Evolutionary conservation across 2,329 filamentous ascomycete species (phyloP).

Genomic region (Penicillium occitanis): DNA sequence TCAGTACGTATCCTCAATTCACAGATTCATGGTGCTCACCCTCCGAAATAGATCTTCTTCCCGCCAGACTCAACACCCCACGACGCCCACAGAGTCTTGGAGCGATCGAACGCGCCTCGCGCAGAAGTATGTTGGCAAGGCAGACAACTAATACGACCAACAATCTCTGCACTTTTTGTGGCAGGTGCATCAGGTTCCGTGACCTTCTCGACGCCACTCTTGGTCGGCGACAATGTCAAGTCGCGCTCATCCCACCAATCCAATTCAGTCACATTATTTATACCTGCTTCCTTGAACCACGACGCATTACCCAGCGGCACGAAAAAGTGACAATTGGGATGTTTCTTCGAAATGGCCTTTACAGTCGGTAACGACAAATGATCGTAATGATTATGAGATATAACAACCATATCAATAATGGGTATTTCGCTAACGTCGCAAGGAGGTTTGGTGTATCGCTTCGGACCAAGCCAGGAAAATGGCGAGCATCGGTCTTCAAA

Average conservation of each 20-base stretch:
- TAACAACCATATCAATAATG: constrained; percentile 58
- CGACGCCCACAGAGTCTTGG: constrained; percentile 79
- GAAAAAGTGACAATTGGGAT: constrained; percentile 83
- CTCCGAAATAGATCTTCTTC: constrained; percentile 80
- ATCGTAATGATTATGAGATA: constrained; percentile 91
- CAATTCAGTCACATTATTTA: constrained; percentile 78
- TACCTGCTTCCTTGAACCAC: constrained; percentile 73
- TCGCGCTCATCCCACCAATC: constrained; percentile 93
- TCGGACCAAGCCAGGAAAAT: constrained; percentile 67
- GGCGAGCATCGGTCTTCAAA: constrained; percentile 87
- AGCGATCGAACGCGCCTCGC: constrained; percentile 66
- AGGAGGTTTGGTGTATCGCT: constrained; percentile 74
- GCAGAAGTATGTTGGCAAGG: constrained; percentile 82
- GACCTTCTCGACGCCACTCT: constrained; percentile 27
- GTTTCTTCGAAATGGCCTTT: constrained; percentile 64
- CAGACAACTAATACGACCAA: constrained; percentile 71
- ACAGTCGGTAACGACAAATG: constrained; percentile 79
- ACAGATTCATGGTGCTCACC: constrained; percentile 42
- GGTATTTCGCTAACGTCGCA: constrained; percentile 78
- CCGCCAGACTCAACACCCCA: constrained; percentile 75
- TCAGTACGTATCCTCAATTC: constrained; percentile 26
- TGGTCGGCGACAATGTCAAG: constrained; percentile 58
- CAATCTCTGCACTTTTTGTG: constrained; percentile 53
- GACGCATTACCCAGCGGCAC: constrained; percentile 77
- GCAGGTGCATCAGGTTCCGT: constrained; percentile 15